These are phyloP conservation scores for Helichrysum umbraculigerum DNA, from an alignment of 129 eudicot species.

Conservation along the genomic window DNA sequence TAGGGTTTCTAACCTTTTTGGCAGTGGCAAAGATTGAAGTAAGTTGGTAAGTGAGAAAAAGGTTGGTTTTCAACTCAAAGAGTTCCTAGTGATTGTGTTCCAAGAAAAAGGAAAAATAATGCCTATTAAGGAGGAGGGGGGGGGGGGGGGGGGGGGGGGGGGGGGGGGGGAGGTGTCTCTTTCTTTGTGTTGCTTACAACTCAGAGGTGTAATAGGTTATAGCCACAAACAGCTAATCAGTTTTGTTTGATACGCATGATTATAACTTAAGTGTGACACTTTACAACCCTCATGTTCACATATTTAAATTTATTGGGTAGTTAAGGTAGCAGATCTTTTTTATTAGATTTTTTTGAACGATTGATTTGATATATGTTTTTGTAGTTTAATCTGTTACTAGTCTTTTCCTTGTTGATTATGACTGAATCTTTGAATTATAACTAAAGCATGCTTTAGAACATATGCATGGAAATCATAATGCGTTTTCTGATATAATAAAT, in stretches of 20 bases:
- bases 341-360: background rate
- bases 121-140: background rate
- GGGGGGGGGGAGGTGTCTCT: conserved; percentile 22
- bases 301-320: conserved; percentile 20
- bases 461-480: no score
- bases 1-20: conserved; percentile 38
- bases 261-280: conserved; percentile 35
- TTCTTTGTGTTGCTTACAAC: conserved; percentile 44
- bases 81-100: conserved; percentile 38
- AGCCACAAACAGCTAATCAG: conserved; percentile 43
- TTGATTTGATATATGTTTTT: background rate
- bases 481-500: no score
- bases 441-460: background rate
- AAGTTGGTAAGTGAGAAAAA: conserved; percentile 29
- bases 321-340: conserved; percentile 23
- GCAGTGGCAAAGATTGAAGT: conserved; percentile 29
- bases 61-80: conserved; percentile 23
- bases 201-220: conserved; percentile 35
- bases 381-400: background rate
- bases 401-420: background rate
- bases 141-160: background rate
- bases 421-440: background rate
- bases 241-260: conserved; percentile 45
- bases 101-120: conserved; percentile 28
- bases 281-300: conserved; percentile 35